Evolutionary conservation across 2,329 filamentous ascomycete genomes (phyloP).

Genomic region (Aspergillus fischeri): DNA sequence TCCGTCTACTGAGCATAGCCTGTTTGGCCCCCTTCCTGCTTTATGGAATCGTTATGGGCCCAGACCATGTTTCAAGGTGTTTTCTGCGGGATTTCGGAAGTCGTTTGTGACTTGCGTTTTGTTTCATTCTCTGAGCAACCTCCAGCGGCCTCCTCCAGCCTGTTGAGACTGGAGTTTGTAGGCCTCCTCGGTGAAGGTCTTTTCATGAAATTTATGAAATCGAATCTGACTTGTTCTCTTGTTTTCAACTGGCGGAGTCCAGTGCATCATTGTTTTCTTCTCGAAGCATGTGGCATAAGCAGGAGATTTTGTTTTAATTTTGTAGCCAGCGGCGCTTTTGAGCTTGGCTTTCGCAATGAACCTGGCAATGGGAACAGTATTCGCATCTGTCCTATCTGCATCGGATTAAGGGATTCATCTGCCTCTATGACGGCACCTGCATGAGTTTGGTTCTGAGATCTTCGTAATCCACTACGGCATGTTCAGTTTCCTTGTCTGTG

Average conservation of each 20-base stretch:
- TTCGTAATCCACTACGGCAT: not conserved
- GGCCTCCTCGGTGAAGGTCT: not conserved
- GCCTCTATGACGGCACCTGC: not conserved
- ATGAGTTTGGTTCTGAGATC: not conserved
- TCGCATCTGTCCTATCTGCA: not conserved
- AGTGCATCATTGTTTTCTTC: not conserved
- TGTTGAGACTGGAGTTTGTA: not conserved
- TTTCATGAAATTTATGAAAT: not conserved
- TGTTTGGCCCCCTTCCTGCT: not conserved
- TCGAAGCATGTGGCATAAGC: not conserved
- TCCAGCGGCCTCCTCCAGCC: not conserved
- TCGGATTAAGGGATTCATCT: not conserved
- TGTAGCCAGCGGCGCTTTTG: not conserved
- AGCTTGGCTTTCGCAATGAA: not conserved
- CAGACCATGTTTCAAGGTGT: not conserved
- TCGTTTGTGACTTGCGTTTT: not conserved
- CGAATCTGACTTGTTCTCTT: not conserved
- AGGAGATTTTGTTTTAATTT: not conserved
- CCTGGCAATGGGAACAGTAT: not conserved
- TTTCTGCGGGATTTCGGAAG: not conserved
- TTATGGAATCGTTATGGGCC: not conserved
- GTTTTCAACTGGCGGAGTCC: not conserved
- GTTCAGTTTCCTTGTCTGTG: not conserved
- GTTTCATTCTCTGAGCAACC: not conserved
- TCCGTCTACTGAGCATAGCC: not conserved